Percentiles rank a stretch among this genome's conserved stretches.
These are phyloP conservation scores for Phytophthora pluvialis DNA, from an alignment of 352 stramenopile species.

Conservation along the genomic window DNA sequence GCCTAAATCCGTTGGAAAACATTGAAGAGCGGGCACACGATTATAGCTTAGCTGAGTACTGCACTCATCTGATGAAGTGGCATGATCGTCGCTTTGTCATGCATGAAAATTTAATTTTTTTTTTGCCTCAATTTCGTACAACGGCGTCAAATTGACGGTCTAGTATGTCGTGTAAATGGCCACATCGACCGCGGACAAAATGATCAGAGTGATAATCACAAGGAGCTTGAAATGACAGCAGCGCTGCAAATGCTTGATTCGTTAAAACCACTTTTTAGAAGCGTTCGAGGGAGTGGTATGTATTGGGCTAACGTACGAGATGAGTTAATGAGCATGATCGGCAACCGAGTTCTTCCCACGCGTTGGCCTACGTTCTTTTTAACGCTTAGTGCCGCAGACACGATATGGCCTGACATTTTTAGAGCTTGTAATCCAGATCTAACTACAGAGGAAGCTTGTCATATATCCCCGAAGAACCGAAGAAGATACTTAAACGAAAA, in stretches of 20 bases:
- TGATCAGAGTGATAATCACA: neutral
- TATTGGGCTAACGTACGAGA: constrained; percentile 23
- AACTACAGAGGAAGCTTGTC: neutral
- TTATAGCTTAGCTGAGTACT: constrained; percentile 15
- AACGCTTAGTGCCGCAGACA: constrained; percentile 39
- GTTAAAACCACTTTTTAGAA: constrained; percentile 19
- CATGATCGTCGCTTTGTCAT: constrained; percentile 14
- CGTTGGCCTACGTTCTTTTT: constrained; percentile 32
- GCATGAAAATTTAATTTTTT: constrained; percentile 20
- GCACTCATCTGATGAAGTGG: constrained; percentile 22
- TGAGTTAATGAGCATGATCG: constrained; percentile 28
- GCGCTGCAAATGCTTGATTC: constrained; percentile 4
- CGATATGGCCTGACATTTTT: constrained; percentile 36
- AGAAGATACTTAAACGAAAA: constrained; percentile 22
- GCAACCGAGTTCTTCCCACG: constrained; percentile 11
- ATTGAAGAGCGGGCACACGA: neutral
- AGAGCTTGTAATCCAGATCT: constrained; percentile 17
- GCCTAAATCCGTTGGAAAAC: neutral
- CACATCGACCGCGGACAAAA: neutral
- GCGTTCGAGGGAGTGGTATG: constrained; percentile 13
- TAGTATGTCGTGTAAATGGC: constrained; percentile 8
- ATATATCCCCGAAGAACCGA: neutral
- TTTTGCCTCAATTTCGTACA: constrained; percentile 22
- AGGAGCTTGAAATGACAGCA: too few relatives aligned
- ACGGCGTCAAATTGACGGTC: constrained; percentile 9